Percentiles rank a stretch among this genome's conserved stretches.
Evolutionary conservation across 805 yeast genomes (phyloP).

Genomic region (Schizosaccharomyces lindneri): DNA sequence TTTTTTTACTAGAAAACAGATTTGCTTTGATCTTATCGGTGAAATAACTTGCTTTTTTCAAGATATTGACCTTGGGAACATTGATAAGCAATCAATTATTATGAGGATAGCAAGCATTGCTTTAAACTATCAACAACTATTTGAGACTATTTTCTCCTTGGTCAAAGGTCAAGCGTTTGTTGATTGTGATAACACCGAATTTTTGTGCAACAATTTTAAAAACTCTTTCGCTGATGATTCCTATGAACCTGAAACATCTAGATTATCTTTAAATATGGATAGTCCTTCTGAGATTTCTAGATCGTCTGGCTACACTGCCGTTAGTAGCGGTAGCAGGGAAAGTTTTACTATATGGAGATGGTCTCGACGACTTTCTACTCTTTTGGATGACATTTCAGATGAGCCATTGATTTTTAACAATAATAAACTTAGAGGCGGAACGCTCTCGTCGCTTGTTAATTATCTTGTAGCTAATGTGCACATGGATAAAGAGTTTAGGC

Average conservation of each 20-base stretch:
- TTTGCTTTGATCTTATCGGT: neutral
- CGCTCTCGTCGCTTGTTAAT: constrained; percentile 44
- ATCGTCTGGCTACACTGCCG: neutral
- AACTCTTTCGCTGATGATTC: too few species aligned
- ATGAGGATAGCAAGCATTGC: neutral
- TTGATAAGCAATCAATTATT: neutral
- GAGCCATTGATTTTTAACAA: constrained; percentile 23
- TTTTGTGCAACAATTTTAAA: too few species aligned
- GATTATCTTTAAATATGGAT: neutral
- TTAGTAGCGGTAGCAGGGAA: neutral
- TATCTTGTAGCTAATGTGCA: constrained; percentile 51
- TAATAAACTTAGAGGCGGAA: constrained; percentile 57
- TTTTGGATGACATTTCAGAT: neutral
- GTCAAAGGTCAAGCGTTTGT: neutral
- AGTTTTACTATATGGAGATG: neutral
- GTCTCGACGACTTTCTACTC: neutral
- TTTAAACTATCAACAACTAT: neutral
- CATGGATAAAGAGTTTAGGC: constrained; percentile 35
- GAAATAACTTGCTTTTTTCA: neutral
- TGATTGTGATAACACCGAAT: too few species aligned
- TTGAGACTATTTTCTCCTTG: neutral
- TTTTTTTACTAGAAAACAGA: neutral
- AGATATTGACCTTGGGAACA: neutral
- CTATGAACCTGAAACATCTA: too few species aligned
- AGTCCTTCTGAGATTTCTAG: neutral